Percentiles rank a stretch among this genome's conserved stretches.
Evolutionary conservation across 2,329 filamentous ascomycete genomes (phyloP).

Genomic region (Penicillium sumatraense): DNA sequence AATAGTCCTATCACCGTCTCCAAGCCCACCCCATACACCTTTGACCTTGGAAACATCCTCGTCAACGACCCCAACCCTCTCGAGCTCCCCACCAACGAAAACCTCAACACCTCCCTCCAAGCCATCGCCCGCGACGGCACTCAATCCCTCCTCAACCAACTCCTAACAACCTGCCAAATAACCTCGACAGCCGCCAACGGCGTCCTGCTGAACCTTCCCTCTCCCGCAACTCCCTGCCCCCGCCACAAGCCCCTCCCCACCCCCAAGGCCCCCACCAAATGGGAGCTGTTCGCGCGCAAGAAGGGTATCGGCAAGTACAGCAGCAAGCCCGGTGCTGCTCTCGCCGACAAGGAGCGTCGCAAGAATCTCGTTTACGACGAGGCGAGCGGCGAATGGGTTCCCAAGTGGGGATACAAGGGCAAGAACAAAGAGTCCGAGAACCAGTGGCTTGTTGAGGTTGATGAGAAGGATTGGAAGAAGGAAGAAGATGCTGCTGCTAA

Average conservation of each 20-base stretch:
- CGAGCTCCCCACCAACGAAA: conserved; percentile 54
- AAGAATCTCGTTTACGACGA: conserved; percentile 83
- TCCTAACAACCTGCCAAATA: conserved; percentile 85
- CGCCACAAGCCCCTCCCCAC: conserved; percentile 90
- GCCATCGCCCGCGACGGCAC: conserved; percentile 83
- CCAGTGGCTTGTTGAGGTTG: conserved; percentile 92
- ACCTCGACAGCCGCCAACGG: conserved; percentile 65
- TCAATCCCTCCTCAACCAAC: conserved; percentile 90
- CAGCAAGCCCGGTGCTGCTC: conserved; percentile 57
- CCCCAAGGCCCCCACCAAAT: conserved; percentile 83
- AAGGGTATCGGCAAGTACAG: conserved; percentile 90
- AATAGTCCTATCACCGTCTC: conserved; percentile 65
- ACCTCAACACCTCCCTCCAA: conserved; percentile 70
- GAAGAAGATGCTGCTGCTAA: conserved; percentile 60
- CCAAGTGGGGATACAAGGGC: conserved; percentile 93
- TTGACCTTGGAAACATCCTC: conserved; percentile 86
- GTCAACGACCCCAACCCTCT: conserved; percentile 87
- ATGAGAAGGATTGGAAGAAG: conserved; percentile 73
- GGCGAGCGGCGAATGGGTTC: conserved; percentile 82
- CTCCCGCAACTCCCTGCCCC: conserved; percentile 71
- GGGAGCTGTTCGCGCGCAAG: conserved; percentile 94
- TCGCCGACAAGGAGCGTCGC: conserved; percentile 69
- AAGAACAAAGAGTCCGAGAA: conserved; percentile 82
- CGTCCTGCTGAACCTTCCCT: conserved; percentile 79
- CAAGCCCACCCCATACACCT: conserved; percentile 88